These are phyloP conservation scores for Abelmoschus esculentus DNA, from an alignment of 345 rosid species.

Conservation along the genomic window DNA sequence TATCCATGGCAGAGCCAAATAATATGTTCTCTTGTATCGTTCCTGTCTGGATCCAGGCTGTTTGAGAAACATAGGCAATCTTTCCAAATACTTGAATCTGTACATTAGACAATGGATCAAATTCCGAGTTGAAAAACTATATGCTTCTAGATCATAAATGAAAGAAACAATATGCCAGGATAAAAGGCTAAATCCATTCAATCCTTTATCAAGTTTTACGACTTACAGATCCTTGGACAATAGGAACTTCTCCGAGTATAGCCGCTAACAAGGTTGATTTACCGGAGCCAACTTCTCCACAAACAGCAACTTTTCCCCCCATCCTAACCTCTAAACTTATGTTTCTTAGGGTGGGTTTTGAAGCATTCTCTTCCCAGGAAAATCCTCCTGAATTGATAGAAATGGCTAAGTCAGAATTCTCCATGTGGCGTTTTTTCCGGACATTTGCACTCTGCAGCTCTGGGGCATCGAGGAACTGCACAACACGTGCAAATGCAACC, in stretches of 20 bases:
- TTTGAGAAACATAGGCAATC: conserved; percentile 86
- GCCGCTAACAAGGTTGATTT: conserved; percentile 89
- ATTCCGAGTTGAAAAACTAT: neutral
- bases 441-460: conserved; percentile 58
- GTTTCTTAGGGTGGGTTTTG: conserved; percentile 52
- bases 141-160: neutral
- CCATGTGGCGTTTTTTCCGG: conserved; percentile 27
- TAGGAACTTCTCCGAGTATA: conserved; percentile 84
- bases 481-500: conserved; percentile 71
- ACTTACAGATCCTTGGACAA: conserved; percentile 60
- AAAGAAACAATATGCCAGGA: neutral
- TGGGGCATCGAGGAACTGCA: conserved; percentile 77
- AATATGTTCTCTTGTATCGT: conserved; percentile 74
- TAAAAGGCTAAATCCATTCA: neutral
- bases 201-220: neutral
- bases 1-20: conserved; percentile 71
- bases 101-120: conserved; percentile 1
- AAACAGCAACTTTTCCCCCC: conserved; percentile 76
- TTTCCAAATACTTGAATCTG: conserved; percentile 74
- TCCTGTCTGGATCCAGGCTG: conserved; percentile 96
- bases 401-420: conserved; percentile 27
- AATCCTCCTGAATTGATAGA: conserved; percentile 52
- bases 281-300: conserved; percentile 98
- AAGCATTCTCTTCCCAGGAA: conserved; percentile 69
- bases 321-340: conserved; percentile 46